These are phyloP conservation scores for Smittium mucronatum DNA, from an alignment of 371 early-diverging fungal species.

Conservation along the genomic window DNA sequence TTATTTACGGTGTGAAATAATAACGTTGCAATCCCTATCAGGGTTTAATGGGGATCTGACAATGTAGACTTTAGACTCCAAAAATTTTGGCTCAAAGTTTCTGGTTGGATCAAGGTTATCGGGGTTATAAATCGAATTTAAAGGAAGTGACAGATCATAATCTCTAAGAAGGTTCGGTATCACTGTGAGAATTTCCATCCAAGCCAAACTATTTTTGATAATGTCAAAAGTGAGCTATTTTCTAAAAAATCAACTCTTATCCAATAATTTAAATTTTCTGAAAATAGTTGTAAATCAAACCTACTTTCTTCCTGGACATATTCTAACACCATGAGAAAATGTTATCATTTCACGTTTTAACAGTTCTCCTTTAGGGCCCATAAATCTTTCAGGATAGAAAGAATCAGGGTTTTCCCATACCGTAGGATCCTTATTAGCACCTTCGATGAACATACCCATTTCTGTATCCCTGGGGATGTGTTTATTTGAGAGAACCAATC, in stretches of 20 bases:
- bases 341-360: conserved; percentile 17
- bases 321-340: conserved; percentile 26
- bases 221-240: background rate
- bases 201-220: conserved; percentile 4
- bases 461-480: conserved; percentile 16
- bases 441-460: conserved; percentile 18
- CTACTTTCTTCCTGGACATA: conserved; percentile 24
- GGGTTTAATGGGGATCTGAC: background rate
- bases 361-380: conserved; percentile 12
- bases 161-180: conserved; percentile 25
- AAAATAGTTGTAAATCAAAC: background rate
- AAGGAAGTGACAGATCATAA: conserved; percentile 20
- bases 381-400: conserved; percentile 22
- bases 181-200: conserved; percentile 21
- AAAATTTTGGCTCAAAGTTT: background rate
- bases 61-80: background rate
- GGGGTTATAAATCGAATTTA: conserved; percentile 16
- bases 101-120: conserved; percentile 9
- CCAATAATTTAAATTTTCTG: background rate
- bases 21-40: conserved; percentile 5
- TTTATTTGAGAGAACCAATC: conserved; percentile 17
- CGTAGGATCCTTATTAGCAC: conserved; percentile 10
- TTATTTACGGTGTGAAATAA: no score
- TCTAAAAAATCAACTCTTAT: background rate
- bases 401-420: conserved; percentile 17